A percentile compares a stretch with the other conserved stretches of the same genome.
Conservation (phyloP, 2,329 filamentous ascomycete species). For the Diaporthe helianthi region DNA sequence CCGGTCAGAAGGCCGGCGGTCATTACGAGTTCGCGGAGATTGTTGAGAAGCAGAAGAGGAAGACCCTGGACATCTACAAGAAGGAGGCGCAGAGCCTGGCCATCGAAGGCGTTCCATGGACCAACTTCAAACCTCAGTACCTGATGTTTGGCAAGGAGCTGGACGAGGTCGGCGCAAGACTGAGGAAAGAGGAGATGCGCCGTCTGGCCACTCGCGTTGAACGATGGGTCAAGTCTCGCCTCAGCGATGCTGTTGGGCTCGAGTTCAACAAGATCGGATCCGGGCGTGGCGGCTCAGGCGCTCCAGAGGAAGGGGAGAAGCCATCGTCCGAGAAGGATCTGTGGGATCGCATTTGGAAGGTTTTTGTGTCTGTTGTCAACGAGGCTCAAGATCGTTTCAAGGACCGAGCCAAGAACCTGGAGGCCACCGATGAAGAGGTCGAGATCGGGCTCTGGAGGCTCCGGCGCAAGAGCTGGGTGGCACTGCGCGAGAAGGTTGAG, state of each 20-base stretch:
- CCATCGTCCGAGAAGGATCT: constrained; percentile 80
- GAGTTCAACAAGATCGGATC: constrained; percentile 97
- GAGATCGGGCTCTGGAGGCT: constrained; percentile 92
- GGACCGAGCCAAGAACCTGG: constrained; percentile 89
- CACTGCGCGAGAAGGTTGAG: constrained; percentile 87
- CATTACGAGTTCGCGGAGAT: constrained; percentile 96
- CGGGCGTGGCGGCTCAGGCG: constrained; percentile 81
- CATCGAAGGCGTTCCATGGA: constrained; percentile 86
- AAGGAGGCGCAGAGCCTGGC: constrained; percentile 75
- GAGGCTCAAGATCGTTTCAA: constrained; percentile 88
- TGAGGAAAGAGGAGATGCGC: constrained; percentile 96
- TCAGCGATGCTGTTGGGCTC: constrained; percentile 86
- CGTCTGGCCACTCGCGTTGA: constrained; percentile 89
- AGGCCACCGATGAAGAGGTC: constrained; percentile 89
- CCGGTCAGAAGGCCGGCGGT: constrained; percentile 88
- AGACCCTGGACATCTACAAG: constrained; percentile 77
- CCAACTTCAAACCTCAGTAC: constrained; percentile 82
- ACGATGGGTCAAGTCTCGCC: constrained; percentile 87
- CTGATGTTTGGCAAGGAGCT: constrained; percentile 87
- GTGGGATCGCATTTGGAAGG: constrained; percentile 94
- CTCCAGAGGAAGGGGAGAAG: constrained; percentile 79
- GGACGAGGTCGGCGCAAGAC: constrained; percentile 81
- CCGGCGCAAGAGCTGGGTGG: constrained; percentile 92
- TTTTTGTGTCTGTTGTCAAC: constrained; percentile 81
- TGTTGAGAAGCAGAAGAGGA: constrained; percentile 81